Evolutionary conservation across 2,329 filamentous ascomycete species (phyloP).

Genomic region (Thermothelomyces thermophilus): DNA sequence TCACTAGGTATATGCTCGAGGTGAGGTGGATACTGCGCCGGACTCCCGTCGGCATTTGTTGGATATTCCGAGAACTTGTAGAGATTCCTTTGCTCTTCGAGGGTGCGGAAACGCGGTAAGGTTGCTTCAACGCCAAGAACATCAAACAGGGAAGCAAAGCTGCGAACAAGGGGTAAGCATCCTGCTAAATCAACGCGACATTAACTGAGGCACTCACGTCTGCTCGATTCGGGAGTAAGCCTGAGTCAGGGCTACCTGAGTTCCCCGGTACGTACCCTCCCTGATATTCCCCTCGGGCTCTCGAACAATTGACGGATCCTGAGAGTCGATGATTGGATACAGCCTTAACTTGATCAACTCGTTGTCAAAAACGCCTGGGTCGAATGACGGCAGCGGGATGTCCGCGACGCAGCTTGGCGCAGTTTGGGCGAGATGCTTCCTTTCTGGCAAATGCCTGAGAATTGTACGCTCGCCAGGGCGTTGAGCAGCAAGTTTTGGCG

Average conservation of each 20-base stretch:
- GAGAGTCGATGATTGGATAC: slow-evolving; percentile 24
- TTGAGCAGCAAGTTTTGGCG: slow-evolving; percentile 9
- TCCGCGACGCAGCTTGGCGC: slow-evolving; percentile 23
- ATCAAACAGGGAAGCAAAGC: slow-evolving; percentile 32
- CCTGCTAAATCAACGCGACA: no score
- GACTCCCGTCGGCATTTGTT: slow-evolving; percentile 25
- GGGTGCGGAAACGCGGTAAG: slow-evolving; percentile 27
- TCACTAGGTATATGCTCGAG: slow-evolving; percentile 28
- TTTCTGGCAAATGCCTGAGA: slow-evolving; percentile 27
- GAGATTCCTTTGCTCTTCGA: slow-evolving; percentile 28
- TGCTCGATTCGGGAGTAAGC: slow-evolving; percentile 32
- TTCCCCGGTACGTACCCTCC: slow-evolving; percentile 30
- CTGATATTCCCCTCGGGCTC: slow-evolving; percentile 28
- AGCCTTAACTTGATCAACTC: slow-evolving; percentile 29
- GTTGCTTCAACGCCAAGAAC: slow-evolving; percentile 31
- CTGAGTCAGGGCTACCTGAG: slow-evolving; percentile 32
- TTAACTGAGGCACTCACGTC: slow-evolving; percentile 24
- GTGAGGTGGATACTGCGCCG: slow-evolving; percentile 29
- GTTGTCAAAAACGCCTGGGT: slow-evolving; percentile 31
- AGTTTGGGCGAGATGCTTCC: slow-evolving; percentile 20
- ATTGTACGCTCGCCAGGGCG: slow-evolving; percentile 21
- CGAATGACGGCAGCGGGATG: slow-evolving; percentile 29
- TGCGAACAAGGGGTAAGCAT: slow-evolving; percentile 8
- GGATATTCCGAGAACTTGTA: slow-evolving; percentile 29
- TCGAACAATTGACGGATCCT: slow-evolving; percentile 21